phyloP scores from a whole-genome alignment of 768 basidiomycete species.

The Xerocomus brunneocitrinus region DNA sequence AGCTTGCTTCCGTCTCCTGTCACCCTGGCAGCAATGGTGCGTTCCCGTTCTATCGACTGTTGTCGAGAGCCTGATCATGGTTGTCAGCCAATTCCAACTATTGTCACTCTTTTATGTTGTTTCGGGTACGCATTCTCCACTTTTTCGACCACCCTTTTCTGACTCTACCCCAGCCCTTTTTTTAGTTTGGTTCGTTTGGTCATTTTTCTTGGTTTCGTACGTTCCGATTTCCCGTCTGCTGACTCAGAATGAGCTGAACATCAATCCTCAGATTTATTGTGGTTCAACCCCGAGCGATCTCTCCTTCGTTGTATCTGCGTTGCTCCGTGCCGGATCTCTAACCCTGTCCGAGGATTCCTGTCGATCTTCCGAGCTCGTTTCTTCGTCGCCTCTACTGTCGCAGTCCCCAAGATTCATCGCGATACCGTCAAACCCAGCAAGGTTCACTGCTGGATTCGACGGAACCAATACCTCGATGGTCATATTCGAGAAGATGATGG shows the following conservation, averaged over 20 bases:
- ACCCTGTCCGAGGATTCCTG: background rate
- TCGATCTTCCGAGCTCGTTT: too few relatives aligned
- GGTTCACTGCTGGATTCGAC: too few relatives aligned
- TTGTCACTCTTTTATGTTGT: constrained; percentile 14
- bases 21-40: background rate
- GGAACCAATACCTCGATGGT: too few relatives aligned
- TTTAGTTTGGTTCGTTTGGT: background rate
- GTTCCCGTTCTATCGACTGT: background rate
- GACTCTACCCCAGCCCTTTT: background rate
- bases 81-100: constrained; percentile 9
- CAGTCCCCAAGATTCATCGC: background rate
- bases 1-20: background rate
- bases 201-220: background rate
- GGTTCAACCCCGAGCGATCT: background rate
- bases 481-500: background rate
- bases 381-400: background rate
- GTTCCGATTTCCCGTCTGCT: background rate
- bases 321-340: background rate
- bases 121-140: background rate
- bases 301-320: background rate
- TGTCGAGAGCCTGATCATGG: background rate
- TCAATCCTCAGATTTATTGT: background rate
- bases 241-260: background rate
- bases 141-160: background rate
- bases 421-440: too few relatives aligned